These are phyloP conservation scores for Saccharomycopsis fibuligera DNA, from an alignment of 805 yeast species.

Conservation along the genomic window DNA sequence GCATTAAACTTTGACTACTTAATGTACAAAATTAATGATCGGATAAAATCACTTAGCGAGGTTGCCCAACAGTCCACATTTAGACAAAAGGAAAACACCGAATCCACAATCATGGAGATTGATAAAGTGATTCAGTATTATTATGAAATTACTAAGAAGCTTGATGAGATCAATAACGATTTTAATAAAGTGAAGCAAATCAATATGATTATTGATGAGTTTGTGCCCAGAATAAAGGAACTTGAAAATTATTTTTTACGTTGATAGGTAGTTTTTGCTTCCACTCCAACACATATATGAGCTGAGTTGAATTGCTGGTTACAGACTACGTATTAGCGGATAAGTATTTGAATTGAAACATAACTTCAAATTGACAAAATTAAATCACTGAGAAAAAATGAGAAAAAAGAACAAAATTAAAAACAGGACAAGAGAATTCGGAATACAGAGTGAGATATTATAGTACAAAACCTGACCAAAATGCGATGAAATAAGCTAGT, in stretches of 20 bases:
- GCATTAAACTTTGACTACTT: slow-evolving; percentile 61
- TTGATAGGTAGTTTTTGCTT: too few species aligned
- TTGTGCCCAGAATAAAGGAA: slow-evolving; percentile 31
- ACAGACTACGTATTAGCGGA: too few species aligned
- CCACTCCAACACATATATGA: too few species aligned
- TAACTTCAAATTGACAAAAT: background rate
- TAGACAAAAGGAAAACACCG: slow-evolving; percentile 24
- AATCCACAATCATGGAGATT: slow-evolving; percentile 27
- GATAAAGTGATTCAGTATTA: slow-evolving; percentile 36
- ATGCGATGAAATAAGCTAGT: too few species aligned
- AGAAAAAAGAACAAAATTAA: too few species aligned
- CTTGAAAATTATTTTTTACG: slow-evolving; percentile 31
- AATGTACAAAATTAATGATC: slow-evolving; percentile 54
- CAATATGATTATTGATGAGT: slow-evolving; percentile 35
- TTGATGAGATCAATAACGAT: slow-evolving; percentile 46
- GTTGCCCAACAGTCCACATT: slow-evolving; percentile 29
- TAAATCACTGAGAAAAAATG: background rate
- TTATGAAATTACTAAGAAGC: slow-evolving; percentile 35
- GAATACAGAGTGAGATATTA: too few species aligned
- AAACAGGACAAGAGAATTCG: too few species aligned
- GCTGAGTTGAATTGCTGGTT: too few species aligned
- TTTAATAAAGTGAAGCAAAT: slow-evolving; percentile 50
- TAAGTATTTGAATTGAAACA: too few species aligned
- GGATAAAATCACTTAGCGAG: slow-evolving; percentile 42
- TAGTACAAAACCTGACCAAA: too few species aligned